Evolutionary conservation across 495 filamentous ascomycete species (phyloP).

Genomic region (Penicilliopsis zonata): DNA sequence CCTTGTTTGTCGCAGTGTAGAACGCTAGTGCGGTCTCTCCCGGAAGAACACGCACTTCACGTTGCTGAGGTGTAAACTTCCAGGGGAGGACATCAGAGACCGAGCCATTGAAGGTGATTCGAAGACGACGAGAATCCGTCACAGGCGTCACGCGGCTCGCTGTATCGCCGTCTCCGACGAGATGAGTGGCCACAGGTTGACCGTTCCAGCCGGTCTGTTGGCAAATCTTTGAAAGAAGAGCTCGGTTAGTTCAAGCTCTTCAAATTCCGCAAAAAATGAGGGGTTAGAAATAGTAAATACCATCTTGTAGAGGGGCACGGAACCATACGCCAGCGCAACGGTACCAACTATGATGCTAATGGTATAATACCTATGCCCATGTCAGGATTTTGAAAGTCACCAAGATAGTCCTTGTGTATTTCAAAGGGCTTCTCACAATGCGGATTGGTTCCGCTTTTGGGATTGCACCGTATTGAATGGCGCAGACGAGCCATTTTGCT

Average conservation of each 20-base stretch:
- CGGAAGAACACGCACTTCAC: conserved; percentile 88
- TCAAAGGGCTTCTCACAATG: conserved; percentile 18
- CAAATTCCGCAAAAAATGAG: not conserved
- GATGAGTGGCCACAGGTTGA: conserved; percentile 79
- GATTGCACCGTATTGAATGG: conserved; percentile 31
- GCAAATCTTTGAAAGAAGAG: conserved; percentile 55
- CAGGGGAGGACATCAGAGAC: conserved; percentile 92
- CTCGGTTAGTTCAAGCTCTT: not conserved
- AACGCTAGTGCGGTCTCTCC: conserved; percentile 97
- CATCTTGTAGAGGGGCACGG: conserved; percentile 97
- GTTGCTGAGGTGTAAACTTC: conserved; percentile 95
- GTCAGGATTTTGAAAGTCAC: conserved; percentile 2
- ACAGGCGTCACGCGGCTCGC: conserved; percentile 66
- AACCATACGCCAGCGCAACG: conserved; percentile 85
- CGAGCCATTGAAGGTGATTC: conserved; percentile 91
- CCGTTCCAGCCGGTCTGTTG: conserved; percentile 93
- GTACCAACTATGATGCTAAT: conserved; percentile 81
- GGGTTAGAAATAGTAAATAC: conserved; percentile 25
- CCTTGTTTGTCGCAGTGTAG: conserved; percentile 91
- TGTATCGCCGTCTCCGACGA: conserved; percentile 47
- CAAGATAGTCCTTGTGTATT: no score
- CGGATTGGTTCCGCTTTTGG: conserved; percentile 31
- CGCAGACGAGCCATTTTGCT: conserved; percentile 18
- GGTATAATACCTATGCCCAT: conserved; percentile 60
- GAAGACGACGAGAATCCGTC: conserved; percentile 69